Base-by-base conservation (phyloP, 2,329 filamentous ascomycete species). In the Aspergillus sp. region DNA sequence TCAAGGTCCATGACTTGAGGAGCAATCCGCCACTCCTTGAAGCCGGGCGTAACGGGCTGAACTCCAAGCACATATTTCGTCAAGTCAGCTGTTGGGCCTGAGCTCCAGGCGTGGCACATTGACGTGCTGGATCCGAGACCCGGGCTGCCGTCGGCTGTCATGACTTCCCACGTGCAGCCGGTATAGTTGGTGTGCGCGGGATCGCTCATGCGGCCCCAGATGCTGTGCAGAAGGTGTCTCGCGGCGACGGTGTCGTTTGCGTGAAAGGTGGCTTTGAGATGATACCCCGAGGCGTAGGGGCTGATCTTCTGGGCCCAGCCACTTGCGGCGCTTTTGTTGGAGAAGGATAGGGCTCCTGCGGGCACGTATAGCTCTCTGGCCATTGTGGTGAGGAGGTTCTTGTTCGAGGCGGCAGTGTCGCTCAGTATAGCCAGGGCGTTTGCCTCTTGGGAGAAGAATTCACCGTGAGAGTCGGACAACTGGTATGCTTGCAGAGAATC, bases 61-160 rank as follows among this genome's bases (percentile, higher is more conserved):
- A 54, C 44, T 6, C 62, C 61, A 3, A 67, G 49, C 6, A 65
- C 59, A 44, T 58, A 53, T 2, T 41, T 47, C 37, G 48, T 61
- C 26, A 66, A 44, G 31, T 66, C 61, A 31, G 59, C 60, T 2
- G 62, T 66, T 1, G 64, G 62, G 1, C 59, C 64, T 0, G 64
- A 52, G 1, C 54, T 49, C 64, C 64, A 67, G 1, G 56, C 64
- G 39, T 67, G 64, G 32, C 64, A 66, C 1, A 67, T 44, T 12
- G 58, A 61, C 2, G 64, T 68, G 1, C 29, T 19, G 6, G 49
- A 4, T 0, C 59, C 60, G 30, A 51, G 28, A 2, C 48, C 48
- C 2, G 48, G 46, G 9, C 32, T 40, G 4, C 48, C 48, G 7
- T 51, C 46, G 0, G 29, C 9, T 13, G 31, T 28, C 9, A 51